Conservation (phyloP, 2,329 filamentous ascomycete genomes). For the Xylariaceae sp. region DNA sequence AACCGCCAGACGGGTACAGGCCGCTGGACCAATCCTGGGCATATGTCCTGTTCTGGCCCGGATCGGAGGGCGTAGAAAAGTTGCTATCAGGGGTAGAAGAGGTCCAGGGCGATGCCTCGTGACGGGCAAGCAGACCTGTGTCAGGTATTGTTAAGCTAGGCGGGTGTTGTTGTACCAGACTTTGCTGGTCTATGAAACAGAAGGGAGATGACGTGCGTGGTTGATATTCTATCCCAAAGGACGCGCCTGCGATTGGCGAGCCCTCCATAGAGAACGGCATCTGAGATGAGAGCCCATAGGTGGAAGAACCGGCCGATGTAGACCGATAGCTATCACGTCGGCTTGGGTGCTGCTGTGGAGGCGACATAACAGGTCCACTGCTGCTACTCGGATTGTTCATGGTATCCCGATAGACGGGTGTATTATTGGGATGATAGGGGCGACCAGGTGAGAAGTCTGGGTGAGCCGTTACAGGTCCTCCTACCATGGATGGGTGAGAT, state of each 20-base stretch:
- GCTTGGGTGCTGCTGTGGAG: constrained; percentile 8
- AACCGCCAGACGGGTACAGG: constrained; percentile 11
- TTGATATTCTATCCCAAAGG: constrained; percentile 20
- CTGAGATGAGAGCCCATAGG: constrained; percentile 19
- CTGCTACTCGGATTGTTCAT: constrained; percentile 13
- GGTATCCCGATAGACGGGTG: constrained; percentile 2
- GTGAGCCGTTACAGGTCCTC: constrained; percentile 7
- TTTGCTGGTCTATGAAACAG: constrained; percentile 22
- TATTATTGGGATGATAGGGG: background rate
- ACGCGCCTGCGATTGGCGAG: constrained; percentile 17
- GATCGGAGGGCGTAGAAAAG: constrained; percentile 44
- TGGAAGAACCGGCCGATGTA: background rate
- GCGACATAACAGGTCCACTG: constrained; percentile 23
- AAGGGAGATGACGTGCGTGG: constrained; percentile 26
- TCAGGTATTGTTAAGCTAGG: constrained; percentile 30
- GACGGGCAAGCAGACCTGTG: constrained; percentile 24
- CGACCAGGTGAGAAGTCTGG: background rate
- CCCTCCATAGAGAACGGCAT: constrained; percentile 14
- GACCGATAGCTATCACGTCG: constrained; percentile 11
- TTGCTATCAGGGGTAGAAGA: constrained; percentile 44
- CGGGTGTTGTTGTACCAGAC: constrained; percentile 13
- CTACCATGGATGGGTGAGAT: constrained; percentile 10
- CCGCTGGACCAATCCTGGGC: constrained; percentile 13
- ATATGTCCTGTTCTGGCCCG: constrained; percentile 6
- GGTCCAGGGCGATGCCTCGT: constrained; percentile 36